Evolutionary conservation across 2,329 filamentous ascomycete genomes (phyloP).

Genomic region (Neurospora sp.): DNA sequence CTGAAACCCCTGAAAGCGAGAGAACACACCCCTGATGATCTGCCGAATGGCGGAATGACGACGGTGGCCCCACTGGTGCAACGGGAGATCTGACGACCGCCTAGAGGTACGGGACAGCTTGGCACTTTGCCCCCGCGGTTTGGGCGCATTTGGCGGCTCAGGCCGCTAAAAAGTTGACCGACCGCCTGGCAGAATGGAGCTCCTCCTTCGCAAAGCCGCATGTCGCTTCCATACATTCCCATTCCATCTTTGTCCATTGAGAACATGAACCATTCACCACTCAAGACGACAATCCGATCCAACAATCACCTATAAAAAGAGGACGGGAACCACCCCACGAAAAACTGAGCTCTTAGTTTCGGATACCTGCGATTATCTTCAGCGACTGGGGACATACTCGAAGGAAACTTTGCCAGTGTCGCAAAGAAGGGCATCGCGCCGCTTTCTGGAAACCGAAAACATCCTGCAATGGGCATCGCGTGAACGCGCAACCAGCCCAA

Average conservation of each 20-base stretch:
- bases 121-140: background rate
- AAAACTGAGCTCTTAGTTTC: background rate
- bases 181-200: background rate
- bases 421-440: background rate
- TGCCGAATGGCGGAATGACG: background rate
- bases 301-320: background rate
- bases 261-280: background rate
- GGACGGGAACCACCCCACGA: background rate
- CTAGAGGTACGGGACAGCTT: background rate
- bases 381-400: background rate
- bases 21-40: background rate
- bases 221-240: background rate
- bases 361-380: background rate
- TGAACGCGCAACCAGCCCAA: conserved; percentile 1
- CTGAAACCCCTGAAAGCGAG: background rate
- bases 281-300: background rate
- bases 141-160: background rate
- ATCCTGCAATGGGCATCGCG: conserved; percentile 8
- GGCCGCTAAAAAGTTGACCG: background rate
- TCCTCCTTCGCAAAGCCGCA: background rate
- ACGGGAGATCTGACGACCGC: background rate
- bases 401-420: background rate
- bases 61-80: background rate
- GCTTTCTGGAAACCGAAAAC: background rate
- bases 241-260: background rate